Evolutionary conservation across 225 moss, liverwort and hornwort species (phyloP), one percentile per base, ranked within the genome.

Genomic region (Pseudoscleropodium purum): DNA sequence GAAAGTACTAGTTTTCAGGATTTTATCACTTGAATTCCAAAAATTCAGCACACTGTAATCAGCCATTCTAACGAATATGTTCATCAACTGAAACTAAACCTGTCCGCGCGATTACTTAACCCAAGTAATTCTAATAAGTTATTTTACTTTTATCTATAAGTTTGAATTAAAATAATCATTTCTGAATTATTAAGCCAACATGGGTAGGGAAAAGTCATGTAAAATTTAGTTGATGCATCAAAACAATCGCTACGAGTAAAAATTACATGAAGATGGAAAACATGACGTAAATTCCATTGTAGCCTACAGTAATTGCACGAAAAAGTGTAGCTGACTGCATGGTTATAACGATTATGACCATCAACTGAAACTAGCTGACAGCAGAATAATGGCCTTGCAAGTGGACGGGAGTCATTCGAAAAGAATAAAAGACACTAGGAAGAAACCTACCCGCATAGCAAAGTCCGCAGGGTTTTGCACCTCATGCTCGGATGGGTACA

Each of bases 401-500:
- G 54, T 84, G 37, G 19, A 60, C 43, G 36, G 18, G 56, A 64
- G 68, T 7, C 75, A 31, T 59, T 70, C 43, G 26, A 54, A 77
- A 61, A 31, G 33, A 61, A 26, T 20, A 59, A 37, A 84, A 61
- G 43, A 83, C 56, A 24, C n/a, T 37, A 47, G 54, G 33, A 49
- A 83, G 81, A 91, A 86, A 57, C 92, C 79, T 90, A 97, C 97
- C 92, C 93, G 94, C 72, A 93, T 92, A 45, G 96, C 94, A 90
- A 95, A 97, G 34, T 91, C 93, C 56, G 80, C 90, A 75, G 94
- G 93, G 81, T 94, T 94, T 68, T 94, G 93, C 87, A 94, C 64
- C 68, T 97, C 97, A 84, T 90, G 91, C 82, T 93, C 92, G 59
- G 96, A 89, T 60, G 96, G 97, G 90, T 95, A 91, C 41, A 96